These are phyloP conservation scores for Coniella vitis DNA, from an alignment of 2,329 filamentous ascomycete species.

Conservation along the genomic window DNA sequence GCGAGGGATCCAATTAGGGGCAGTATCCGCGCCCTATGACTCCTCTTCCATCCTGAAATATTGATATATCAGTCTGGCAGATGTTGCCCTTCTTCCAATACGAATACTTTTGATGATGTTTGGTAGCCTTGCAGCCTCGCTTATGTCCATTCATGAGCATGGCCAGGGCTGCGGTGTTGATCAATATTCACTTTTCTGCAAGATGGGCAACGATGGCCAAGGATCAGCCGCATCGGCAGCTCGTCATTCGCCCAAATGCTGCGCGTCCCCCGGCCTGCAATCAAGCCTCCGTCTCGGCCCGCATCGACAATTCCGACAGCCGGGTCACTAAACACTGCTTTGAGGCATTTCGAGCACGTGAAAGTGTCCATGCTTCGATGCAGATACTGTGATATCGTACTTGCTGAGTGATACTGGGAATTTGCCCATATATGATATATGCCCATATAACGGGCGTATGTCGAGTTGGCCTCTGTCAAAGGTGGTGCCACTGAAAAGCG, in stretches of 20 bases:
- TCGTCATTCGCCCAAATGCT: slow-evolving; percentile 2
- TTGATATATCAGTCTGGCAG: too few species aligned
- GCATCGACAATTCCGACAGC: slow-evolving; percentile 2
- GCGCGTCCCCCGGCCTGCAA: neutral
- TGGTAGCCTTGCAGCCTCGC: slow-evolving; percentile 1
- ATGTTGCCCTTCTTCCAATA: neutral
- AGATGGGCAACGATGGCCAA: slow-evolving; percentile 2
- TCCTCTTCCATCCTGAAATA: too few species aligned
- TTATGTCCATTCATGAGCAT: neutral
- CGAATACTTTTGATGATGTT: neutral
- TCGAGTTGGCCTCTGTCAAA: too few species aligned
- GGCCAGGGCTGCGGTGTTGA: neutral
- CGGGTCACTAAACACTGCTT: neutral
- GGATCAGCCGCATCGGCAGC: slow-evolving; percentile 1
- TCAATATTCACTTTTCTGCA: neutral
- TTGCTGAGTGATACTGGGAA: too few species aligned
- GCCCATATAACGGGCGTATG: too few species aligned
- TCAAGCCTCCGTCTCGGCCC: neutral
- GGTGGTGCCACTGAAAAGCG: too few species aligned
- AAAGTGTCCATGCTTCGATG: too few species aligned
- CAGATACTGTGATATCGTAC: too few species aligned
- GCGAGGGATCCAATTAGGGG: too few species aligned
- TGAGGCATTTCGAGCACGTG: neutral
- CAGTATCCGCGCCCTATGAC: neutral
- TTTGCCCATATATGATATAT: too few species aligned